A percentile compares a stretch with the other conserved stretches of the same genome.
These are phyloP conservation scores for Zygoascus bituminiphila DNA, from an alignment of 805 yeast species.

Conservation along the genomic window DNA sequence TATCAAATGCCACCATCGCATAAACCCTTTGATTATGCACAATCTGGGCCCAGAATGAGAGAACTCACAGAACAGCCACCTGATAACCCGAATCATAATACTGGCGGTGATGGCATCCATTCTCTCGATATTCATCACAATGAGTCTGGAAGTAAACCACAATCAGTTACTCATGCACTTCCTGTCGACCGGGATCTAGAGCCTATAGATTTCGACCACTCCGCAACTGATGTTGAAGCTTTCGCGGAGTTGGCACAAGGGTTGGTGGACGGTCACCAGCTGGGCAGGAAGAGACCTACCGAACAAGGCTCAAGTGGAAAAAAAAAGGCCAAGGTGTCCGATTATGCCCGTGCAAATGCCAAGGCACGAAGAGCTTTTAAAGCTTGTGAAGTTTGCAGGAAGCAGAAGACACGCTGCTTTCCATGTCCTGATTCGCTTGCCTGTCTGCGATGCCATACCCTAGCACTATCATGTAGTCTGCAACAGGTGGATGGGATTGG, in stretches of 20 bases:
- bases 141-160: too few species aligned
- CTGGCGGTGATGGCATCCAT: too few species aligned
- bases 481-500: slow-evolving; percentile 18
- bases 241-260: not conserved
- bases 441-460: slow-evolving; percentile 52
- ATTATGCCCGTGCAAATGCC: not conserved
- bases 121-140: too few species aligned
- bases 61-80: too few species aligned
- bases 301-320: not conserved
- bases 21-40: too few species aligned
- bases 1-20: too few species aligned
- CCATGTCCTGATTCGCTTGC: slow-evolving; percentile 38
- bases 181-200: not conserved
- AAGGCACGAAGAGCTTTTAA: slow-evolving; percentile 34
- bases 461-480: slow-evolving; percentile 47
- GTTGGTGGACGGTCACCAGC: not conserved
- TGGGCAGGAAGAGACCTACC: not conserved
- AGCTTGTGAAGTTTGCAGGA: slow-evolving; percentile 50
- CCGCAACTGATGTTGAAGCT: not conserved
- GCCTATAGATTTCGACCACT: not conserved
- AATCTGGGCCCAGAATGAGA: too few species aligned
- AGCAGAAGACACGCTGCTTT: slow-evolving; percentile 55
- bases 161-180: too few species aligned
- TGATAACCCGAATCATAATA: too few species aligned
- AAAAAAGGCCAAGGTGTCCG: not conserved